Base-by-base conservation (phyloP, 371 early-diverging fungal species). In the Gilbertella persicaria region DNA sequence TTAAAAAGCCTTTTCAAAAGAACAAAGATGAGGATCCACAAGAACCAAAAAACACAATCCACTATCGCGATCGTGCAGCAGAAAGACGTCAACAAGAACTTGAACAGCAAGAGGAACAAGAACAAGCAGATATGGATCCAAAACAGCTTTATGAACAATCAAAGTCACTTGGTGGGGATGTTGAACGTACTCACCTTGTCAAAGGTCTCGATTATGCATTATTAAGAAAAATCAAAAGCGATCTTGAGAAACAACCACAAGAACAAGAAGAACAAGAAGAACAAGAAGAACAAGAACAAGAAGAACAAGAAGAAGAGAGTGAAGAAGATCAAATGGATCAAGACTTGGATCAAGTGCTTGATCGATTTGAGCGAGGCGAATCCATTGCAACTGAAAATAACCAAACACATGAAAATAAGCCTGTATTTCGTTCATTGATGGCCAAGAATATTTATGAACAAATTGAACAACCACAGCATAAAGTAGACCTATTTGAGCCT, bases 201-300 rank as follows among this genome's bases (percentile, higher is more conserved):
- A 94, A 93, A 51, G 96, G 96, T 13, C 73, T 96, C 12, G 96
- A 95, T 64, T 93, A 73, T 69, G 82, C 90, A 1, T 74, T 96
- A 14, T 64, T 95, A 28, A 70, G 79, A 38, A 86, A 87, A 66
- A 79, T 85, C 4, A 78, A 91, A 16, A 64, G 64, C 33, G 74
- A 77, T 40, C 44, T 64, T 10, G 26, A 21, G 1, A 57, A 53
- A 17, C 50, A 55, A 25, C 40, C 58, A 12, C 38, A 40, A 40
- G 45, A 66, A 17, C 9, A 30, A 4, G 24, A 40, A 2, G 45
- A 53, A 12, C 45, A 47, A 14, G 59, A 49, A 9, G 50, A 55
- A 8, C 60, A 55, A 0, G 61, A 59, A 4, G 42, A 35, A 4
- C 39, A 23, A 13, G 39, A 40, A n/a, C n/a, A 21, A 39, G 28